phyloP scores from a whole-genome alignment of 768 basidiomycete genomes.

The Mrakia hoshinonis region DNA sequence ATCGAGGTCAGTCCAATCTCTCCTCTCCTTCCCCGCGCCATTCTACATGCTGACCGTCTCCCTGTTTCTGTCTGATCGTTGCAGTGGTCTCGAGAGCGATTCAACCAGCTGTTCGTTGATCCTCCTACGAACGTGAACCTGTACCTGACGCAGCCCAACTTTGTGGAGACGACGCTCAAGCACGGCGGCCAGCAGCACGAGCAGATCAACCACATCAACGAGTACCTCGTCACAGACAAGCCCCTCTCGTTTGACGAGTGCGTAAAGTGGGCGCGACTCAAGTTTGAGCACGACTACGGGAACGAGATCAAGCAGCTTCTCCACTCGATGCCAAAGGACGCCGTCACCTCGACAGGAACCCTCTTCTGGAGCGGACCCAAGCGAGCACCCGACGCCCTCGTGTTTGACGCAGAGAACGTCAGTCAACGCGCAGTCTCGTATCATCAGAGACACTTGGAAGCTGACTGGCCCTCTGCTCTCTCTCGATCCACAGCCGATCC shows the following conservation, averaged over 20 bases:
- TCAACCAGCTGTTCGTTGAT: constrained; percentile 86
- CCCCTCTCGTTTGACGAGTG: constrained; percentile 96
- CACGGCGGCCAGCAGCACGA: constrained; percentile 85
- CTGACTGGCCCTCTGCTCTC: neutral
- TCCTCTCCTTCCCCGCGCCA: neutral
- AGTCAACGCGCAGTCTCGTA: constrained; percentile 38
- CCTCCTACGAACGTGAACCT: constrained; percentile 89
- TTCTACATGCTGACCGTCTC: neutral
- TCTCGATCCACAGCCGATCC: constrained; percentile 53
- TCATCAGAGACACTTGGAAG: neutral
- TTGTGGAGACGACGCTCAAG: constrained; percentile 79
- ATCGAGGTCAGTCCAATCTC: constrained; percentile 60
- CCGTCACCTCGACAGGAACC: constrained; percentile 75
- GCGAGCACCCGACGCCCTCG: constrained; percentile 82
- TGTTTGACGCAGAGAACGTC: constrained; percentile 79
- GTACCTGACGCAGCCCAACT: constrained; percentile 94
- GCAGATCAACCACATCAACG: constrained; percentile 77
- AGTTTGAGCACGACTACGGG: constrained; percentile 89
- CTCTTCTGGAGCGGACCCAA: constrained; percentile 99
- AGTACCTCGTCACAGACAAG: constrained; percentile 82
- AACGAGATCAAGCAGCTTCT: constrained; percentile 87
- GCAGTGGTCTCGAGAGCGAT: constrained; percentile 88
- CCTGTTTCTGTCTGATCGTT: neutral
- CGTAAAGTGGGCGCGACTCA: constrained; percentile 88
- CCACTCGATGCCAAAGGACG: constrained; percentile 90